These are phyloP conservation scores for Sporothrix inflata DNA, from an alignment of 2,329 filamentous ascomycete species.

Conservation along the genomic window DNA sequence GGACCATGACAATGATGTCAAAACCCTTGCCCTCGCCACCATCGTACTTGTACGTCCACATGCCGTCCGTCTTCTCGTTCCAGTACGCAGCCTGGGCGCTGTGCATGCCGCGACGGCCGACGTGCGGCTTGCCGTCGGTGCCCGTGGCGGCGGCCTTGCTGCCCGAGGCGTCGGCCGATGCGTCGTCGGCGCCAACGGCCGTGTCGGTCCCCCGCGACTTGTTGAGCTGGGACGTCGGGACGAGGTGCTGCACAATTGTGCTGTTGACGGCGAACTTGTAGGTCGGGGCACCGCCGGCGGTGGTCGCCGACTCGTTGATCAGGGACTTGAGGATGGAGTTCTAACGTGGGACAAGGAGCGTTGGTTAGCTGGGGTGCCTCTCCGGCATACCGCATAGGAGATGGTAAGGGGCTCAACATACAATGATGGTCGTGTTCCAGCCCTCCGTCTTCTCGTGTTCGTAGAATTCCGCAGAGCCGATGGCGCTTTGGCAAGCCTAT, in stretches of 20 bases:
- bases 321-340: conserved; percentile 76
- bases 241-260: conserved; percentile 94
- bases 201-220: conserved; percentile 59
- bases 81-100: conserved; percentile 83
- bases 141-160: conserved; percentile 54
- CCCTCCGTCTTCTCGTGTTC: conserved; percentile 81
- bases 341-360: conserved; percentile 45
- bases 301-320: conserved; percentile 72
- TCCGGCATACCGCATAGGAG: neutral
- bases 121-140: conserved; percentile 69
- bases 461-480: conserved; percentile 77
- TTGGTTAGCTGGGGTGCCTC: neutral
- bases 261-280: conserved; percentile 98
- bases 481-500: conserved; percentile 80
- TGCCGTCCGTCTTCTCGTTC: conserved; percentile 88
- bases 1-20: conserved; percentile 71
- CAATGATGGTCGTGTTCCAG: conserved; percentile 94
- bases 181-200: conserved; percentile 47
- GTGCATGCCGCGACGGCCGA: conserved; percentile 88
- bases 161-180: conserved; percentile 58
- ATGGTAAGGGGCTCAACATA: conserved; percentile 49
- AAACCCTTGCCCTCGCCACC: conserved; percentile 67
- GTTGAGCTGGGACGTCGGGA: conserved; percentile 67
- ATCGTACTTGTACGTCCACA: conserved; percentile 88
- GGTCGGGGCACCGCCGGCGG: conserved; percentile 53